phyloP scores from a whole-genome alignment of 768 basidiomycete genomes.

The Clitopilus passeckerianus region DNA sequence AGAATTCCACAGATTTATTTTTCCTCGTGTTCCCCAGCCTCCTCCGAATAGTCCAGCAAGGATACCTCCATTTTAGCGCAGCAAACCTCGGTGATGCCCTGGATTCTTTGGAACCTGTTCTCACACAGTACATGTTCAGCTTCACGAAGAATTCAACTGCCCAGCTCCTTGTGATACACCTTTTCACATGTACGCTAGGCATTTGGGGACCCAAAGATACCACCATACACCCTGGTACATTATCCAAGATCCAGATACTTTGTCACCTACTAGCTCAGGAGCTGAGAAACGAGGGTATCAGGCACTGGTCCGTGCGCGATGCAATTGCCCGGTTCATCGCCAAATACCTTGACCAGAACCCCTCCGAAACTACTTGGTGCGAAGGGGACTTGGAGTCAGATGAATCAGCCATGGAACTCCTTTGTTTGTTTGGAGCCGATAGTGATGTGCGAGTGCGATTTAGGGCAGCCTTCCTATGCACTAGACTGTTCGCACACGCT shows the following conservation, averaged over 20 bases:
- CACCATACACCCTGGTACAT: constrained; percentile 27
- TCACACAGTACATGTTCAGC: constrained; percentile 46
- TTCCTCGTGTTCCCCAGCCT: constrained; percentile 52
- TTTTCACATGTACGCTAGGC: constrained; percentile 60
- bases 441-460: constrained; percentile 83
- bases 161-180: constrained; percentile 49
- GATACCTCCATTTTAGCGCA: constrained; percentile 46
- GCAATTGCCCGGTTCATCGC: constrained; percentile 61
- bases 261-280: constrained; percentile 49
- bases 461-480: constrained; percentile 58
- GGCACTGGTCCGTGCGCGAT: constrained; percentile 69
- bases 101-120: constrained; percentile 45
- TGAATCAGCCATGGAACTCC: constrained; percentile 35
- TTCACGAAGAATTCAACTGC: constrained; percentile 43
- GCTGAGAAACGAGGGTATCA: constrained; percentile 33
- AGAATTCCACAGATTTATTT: constrained; percentile 44
- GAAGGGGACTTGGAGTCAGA: constrained; percentile 21
- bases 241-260: constrained; percentile 41
- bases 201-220: constrained; percentile 42
- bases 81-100: constrained; percentile 51
- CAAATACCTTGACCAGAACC: constrained; percentile 56
- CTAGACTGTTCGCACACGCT: constrained; percentile 51
- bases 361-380: constrained; percentile 46
- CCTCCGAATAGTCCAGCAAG: constrained; percentile 48
- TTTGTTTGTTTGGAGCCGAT: constrained; percentile 58